Evolutionary conservation across 352 stramenopile species (phyloP), one percentile per base, ranked within the genome.

Genomic region (Globisporangium irregulare): DNA sequence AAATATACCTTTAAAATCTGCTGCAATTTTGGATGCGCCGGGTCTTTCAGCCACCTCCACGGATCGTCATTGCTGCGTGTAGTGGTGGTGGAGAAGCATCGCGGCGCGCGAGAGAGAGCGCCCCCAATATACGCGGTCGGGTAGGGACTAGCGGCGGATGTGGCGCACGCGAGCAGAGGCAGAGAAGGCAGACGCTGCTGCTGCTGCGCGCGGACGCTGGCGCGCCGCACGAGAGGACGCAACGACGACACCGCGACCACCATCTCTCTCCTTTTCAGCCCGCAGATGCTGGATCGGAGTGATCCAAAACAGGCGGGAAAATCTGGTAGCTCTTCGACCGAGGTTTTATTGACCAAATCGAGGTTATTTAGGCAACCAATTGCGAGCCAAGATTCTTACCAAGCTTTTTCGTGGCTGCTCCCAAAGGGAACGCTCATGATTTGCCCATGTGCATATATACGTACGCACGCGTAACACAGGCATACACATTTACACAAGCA

Each of bases 1-100:
- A 18, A 14, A 57, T n/a, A 43, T 67, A 90, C 84, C 80, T 91
- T 73, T 59, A 93, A 71, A 64, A 91, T 87, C 9, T 80, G 78
- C 36, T 84, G 71, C 62, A 93, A 48, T 2, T 78, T 74, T n/a
- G 78, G 74, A 56, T 85, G 70, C 1, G 71, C 60, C 0, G 69
- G 80, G 25, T 83, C 65, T 46, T 83, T 86, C 46, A 92, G 74
- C 84, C 84, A 92, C 10, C 80, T 71, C 72, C 64, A 70, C 25
- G 41, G 34, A 15, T 68, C 63, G 24, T 56, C 4, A 22, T 59
- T 59, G 25, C 53, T 32, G 29, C 4, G 29, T 32, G 29, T n/a
- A 15, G 24, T 2, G 1, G 53, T n/a, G 53, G 14, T 29, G 32
- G 55, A 60, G 55, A 61, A 61, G 29, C 55, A 38, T 15, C 53